Conservation (phyloP, 164 flowering plant genomes). For the Berberis vulgaris region DNA sequence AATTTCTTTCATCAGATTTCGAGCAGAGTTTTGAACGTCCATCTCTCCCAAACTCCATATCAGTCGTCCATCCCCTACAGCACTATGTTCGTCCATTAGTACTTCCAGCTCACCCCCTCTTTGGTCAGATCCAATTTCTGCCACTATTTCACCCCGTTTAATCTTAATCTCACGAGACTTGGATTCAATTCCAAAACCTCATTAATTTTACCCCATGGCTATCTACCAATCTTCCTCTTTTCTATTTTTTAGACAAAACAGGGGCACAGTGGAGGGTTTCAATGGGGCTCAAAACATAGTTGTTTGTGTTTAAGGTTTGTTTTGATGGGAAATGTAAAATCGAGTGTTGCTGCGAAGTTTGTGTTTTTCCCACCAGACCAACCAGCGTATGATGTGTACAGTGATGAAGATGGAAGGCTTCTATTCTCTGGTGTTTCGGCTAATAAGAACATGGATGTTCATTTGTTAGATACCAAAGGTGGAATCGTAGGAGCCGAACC, state of each 20-base stretch:
- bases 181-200: background rate
- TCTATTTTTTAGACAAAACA: background rate
- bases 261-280: background rate
- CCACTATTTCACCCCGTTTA: too few relatives aligned
- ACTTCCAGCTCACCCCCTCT: slow-evolving; percentile 34
- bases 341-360: slow-evolving; percentile 74
- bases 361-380: slow-evolving; percentile 98
- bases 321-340: slow-evolving; percentile 83
- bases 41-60: slow-evolving; percentile 9
- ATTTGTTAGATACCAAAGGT: slow-evolving; percentile 61
- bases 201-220: background rate
- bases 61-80: slow-evolving; percentile 1
- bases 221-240: background rate
- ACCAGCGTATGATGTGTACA: slow-evolving; percentile 71
- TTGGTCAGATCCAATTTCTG: slow-evolving; percentile 46
- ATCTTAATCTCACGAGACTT: slow-evolving; percentile 9
- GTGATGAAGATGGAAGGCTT: slow-evolving; percentile 43
- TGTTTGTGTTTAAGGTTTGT: slow-evolving; percentile 3
- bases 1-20: too few relatives aligned
- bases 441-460: slow-evolving; percentile 70
- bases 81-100: slow-evolving; percentile 14
- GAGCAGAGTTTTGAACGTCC: slow-evolving; percentile 63
- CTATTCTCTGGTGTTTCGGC: slow-evolving; percentile 55
- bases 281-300: background rate
- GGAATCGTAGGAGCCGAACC: too few relatives aligned